Percentiles rank a stretch among this genome's conserved stretches.
phyloP scores from a whole-genome alignment of 2,329 filamentous ascomycete genomes.

The Exophiala aquamarina region DNA sequence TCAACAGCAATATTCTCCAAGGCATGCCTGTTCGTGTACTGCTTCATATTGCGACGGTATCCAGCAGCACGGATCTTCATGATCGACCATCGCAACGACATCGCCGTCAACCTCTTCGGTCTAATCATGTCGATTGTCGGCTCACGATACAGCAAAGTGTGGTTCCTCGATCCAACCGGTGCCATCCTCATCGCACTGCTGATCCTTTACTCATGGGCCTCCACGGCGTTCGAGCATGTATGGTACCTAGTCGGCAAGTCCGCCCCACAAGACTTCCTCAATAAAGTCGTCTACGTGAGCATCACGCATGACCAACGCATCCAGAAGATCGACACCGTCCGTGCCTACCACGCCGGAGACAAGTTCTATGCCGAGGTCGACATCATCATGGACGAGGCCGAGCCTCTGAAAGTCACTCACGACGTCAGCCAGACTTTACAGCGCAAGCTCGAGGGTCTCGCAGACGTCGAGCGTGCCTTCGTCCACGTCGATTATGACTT shows the following conservation, averaged over 20 bases:
- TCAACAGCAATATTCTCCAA: conserved; percentile 41
- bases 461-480: conserved; percentile 46
- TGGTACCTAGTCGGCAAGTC: conserved; percentile 62
- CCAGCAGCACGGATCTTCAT: conserved; percentile 25
- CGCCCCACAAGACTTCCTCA: conserved; percentile 58
- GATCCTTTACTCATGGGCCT: conserved; percentile 62
- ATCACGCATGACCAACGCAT: conserved; percentile 57
- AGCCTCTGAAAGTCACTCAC: conserved; percentile 57
- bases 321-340: conserved; percentile 59
- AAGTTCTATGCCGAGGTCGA: conserved; percentile 64
- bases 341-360: conserved; percentile 62
- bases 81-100: conserved; percentile 59
- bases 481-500: conserved; percentile 50
- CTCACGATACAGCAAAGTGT: conserved; percentile 43
- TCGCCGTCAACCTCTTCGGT: conserved; percentile 56
- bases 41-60: conserved; percentile 25
- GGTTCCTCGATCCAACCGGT: conserved; percentile 63
- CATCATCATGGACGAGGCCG: conserved; percentile 58
- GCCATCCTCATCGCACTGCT: conserved; percentile 61
- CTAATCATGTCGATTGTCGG: conserved; percentile 58
- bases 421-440: conserved; percentile 62
- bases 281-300: conserved; percentile 57
- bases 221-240: conserved; percentile 62
- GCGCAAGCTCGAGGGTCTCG: conserved; percentile 58
- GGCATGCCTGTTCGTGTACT: conserved; percentile 25